Base-by-base conservation (phyloP, 2,329 filamentous ascomycete species). In the Plectosphaerella cucumerina region DNA sequence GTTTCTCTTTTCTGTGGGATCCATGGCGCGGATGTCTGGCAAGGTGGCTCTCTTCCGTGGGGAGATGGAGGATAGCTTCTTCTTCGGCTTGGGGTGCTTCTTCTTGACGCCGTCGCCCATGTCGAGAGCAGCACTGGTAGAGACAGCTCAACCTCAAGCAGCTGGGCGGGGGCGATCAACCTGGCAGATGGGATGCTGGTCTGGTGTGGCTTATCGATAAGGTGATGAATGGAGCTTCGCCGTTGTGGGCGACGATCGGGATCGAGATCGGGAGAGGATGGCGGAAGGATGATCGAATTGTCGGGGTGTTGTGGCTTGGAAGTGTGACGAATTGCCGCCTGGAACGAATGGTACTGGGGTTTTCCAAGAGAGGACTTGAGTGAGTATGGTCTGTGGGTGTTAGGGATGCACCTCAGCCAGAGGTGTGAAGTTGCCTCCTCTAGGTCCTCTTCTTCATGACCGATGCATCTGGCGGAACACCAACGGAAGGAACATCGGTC, bases 1-100 rank as follows among this genome's bases (percentile, higher is more conserved):
- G 35, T 77, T 72, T 51, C 67, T 71, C 56, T 64, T 67, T 10
- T 49, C 45, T 44, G 53, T 37, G 41, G 55, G 50, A 37, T 56
- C 55, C 55, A 56, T 56, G 26, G 31, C 23, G 35, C 31, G 41
- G 11, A 49, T 35, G 21, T 41, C 35, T 11, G 43, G 34, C 43
- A 20, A 31, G 17, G 41, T n/a, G 35, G 23, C 53, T 35, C 22
- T 44, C 39, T 17, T 44, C 39, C 37, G 21, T 20, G 34, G 20
- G 43, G 43, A 34, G 49, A 23, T 18, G 26, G 31, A 18, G n/a
- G 50, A 22, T 49, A 10, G 44, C 26, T 52, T 49, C 47, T 46
- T 50, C 43, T 48, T 48, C 26, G 26, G 26, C 12, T 31, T 31
- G 9, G 8, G 26, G 47, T 47, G 45, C 17, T 33, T 48, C 43